These are phyloP conservation scores for Ocimum tenuiflorum DNA, from an alignment of 257 asterid species.

Conservation along the genomic window DNA sequence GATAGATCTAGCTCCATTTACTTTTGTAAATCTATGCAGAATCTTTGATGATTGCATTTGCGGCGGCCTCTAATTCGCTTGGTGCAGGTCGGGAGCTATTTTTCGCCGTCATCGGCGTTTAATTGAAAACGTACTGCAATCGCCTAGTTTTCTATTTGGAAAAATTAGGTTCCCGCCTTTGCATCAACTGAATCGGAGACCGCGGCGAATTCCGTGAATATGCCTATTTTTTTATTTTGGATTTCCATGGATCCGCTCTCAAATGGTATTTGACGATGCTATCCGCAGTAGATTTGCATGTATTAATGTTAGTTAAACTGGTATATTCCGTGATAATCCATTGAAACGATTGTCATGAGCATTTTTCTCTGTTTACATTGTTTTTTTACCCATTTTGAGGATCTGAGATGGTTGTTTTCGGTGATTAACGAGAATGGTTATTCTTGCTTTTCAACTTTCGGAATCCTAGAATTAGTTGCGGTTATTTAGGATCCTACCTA, in stretches of 20 bases:
- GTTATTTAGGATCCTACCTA: background rate
- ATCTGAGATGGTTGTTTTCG: slow-evolving; percentile 12
- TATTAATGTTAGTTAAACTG: background rate
- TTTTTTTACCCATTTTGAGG: background rate
- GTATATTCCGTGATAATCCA: background rate
- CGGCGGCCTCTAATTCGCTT: slow-evolving; percentile 60
- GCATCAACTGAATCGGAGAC: slow-evolving; percentile 59
- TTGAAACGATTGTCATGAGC: background rate
- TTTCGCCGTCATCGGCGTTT: background rate
- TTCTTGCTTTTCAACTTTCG: background rate
- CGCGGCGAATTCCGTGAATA: slow-evolving; percentile 29
- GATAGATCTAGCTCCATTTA: background rate
- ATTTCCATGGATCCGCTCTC: background rate
- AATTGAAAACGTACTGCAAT: background rate
- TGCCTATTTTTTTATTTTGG: background rate
- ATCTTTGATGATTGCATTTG: slow-evolving; percentile 14
- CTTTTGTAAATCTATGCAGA: background rate
- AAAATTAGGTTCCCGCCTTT: slow-evolving; percentile 44
- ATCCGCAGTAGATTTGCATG: background rate
- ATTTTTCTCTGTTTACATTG: background rate
- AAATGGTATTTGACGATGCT: background rate
- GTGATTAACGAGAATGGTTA: background rate
- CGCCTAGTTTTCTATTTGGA: background rate
- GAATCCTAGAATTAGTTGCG: background rate
- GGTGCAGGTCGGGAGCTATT: slow-evolving; percentile 61